phyloP scores from a whole-genome alignment of 306 rosid genomes.

The Adenanthera pavonina region DNA sequence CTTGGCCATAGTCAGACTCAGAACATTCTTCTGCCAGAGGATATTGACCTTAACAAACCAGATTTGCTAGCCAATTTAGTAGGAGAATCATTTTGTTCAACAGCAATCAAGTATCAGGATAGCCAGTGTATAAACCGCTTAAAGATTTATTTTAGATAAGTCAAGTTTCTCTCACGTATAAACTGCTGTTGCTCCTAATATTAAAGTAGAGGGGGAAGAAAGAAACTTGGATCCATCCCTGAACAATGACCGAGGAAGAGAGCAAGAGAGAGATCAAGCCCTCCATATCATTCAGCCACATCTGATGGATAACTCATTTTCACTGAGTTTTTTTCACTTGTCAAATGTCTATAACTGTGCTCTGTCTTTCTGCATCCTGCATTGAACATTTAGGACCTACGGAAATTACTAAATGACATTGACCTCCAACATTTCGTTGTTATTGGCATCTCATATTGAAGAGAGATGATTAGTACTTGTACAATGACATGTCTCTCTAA shows the following conservation, averaged over 20 bases:
- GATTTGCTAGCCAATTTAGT: not conserved
- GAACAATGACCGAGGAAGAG: not conserved
- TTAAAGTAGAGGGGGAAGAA: not conserved
- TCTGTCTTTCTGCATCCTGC: not conserved
- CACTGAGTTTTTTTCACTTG: not conserved
- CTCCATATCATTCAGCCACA: not conserved
- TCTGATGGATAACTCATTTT: not conserved
- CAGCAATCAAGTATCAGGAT: not conserved
- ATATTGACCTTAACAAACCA: not conserved
- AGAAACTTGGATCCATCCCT: not conserved
- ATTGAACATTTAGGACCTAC: not conserved
- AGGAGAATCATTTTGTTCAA: not conserved
- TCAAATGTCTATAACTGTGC: not conserved
- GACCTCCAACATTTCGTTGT: not conserved
- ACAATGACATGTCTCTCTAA: not conserved
- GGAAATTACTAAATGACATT: not conserved
- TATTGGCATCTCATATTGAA: not conserved
- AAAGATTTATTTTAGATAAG: not conserved
- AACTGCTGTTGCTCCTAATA: not conserved
- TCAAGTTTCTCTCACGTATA: not conserved
- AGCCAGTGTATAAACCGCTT: not conserved
- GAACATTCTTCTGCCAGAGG: slow-evolving; percentile 18
- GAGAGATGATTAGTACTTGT: not conserved
- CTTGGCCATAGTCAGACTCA: slow-evolving; percentile 5
- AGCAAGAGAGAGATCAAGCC: not conserved